phyloP scores from a whole-genome alignment of 2,329 filamentous ascomycete species.

The Alternaria sp. region DNA sequence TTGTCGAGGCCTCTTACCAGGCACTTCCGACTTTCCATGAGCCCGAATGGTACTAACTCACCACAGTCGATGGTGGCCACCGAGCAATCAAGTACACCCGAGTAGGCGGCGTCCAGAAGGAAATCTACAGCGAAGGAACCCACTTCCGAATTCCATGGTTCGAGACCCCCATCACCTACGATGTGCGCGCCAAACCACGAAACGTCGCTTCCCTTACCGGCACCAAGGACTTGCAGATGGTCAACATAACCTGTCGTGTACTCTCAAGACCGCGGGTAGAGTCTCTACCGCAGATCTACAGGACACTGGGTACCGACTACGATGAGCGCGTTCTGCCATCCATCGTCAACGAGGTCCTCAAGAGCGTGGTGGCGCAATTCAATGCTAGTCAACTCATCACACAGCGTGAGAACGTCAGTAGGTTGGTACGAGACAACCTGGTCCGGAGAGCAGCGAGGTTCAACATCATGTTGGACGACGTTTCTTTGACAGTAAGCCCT shows the following conservation, averaged over 20 bases:
- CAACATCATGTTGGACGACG: constrained; percentile 97
- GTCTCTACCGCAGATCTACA: constrained; percentile 94
- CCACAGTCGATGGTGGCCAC: constrained; percentile 90
- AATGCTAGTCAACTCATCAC: constrained; percentile 98
- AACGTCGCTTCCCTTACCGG: constrained; percentile 97
- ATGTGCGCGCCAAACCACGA: constrained; percentile 96
- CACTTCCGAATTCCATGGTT: constrained; percentile 96
- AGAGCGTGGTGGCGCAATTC: constrained; percentile 98
- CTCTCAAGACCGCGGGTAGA: constrained; percentile 88
- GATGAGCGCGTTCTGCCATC: constrained; percentile 97
- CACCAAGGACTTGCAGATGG: constrained; percentile 99
- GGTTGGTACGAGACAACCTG: constrained; percentile 90
- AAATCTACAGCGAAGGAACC: constrained; percentile 98
- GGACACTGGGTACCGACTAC: constrained; percentile 93
- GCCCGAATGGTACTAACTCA: constrained; percentile 27
- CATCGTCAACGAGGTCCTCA: constrained; percentile 99
- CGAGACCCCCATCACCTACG: constrained; percentile 95
- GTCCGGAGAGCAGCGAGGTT: constrained; percentile 90
- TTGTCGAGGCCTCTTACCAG: not conserved
- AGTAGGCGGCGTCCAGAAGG: constrained; percentile 89
- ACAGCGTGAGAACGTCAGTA: constrained; percentile 95
- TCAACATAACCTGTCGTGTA: constrained; percentile 99
- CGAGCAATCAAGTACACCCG: constrained; percentile 98
- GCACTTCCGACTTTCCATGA: not conserved
- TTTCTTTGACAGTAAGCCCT: constrained; percentile 83